Evolutionary conservation across 2,329 filamentous ascomycete genomes (phyloP).

Genomic region (Aurifilum marmelostoma): DNA sequence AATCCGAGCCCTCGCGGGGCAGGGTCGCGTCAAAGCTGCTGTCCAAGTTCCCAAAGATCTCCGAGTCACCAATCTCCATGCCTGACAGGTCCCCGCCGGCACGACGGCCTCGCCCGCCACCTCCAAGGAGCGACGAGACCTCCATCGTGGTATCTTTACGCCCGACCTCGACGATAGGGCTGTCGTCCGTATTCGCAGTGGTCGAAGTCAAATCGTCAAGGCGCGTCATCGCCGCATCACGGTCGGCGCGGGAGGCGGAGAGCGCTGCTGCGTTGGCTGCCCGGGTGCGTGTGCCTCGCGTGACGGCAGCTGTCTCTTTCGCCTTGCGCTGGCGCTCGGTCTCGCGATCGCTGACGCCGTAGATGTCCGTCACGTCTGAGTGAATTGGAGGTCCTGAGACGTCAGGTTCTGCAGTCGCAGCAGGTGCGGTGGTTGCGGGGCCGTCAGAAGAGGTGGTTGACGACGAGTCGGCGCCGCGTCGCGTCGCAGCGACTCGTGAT

Average conservation of each 20-base stretch:
- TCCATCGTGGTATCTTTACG: constrained; percentile 41
- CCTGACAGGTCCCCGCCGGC: constrained; percentile 46
- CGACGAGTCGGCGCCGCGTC: constrained; percentile 25
- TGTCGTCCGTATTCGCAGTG: constrained; percentile 25
- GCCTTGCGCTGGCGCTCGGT: constrained; percentile 26
- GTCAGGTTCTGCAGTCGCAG: neutral
- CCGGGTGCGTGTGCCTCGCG: constrained; percentile 18
- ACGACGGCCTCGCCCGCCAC: constrained; percentile 23
- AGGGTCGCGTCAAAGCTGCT: constrained; percentile 42
- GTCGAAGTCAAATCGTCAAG: constrained; percentile 41
- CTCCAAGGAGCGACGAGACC: constrained; percentile 29
- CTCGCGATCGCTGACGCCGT: constrained; percentile 42
- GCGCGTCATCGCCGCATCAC: constrained; percentile 43
- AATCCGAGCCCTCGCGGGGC: constrained; percentile 8
- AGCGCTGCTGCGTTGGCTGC: constrained; percentile 31
- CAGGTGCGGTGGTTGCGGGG: constrained; percentile 16
- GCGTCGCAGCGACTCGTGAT: constrained; percentile 37
- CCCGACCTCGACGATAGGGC: constrained; percentile 40
- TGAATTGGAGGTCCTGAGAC: constrained; percentile 25
- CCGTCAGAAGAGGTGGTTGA: constrained; percentile 31
- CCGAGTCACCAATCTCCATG: constrained; percentile 51
- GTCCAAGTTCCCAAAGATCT: constrained; percentile 49
- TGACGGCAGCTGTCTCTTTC: constrained; percentile 31
- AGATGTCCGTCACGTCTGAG: constrained; percentile 34
- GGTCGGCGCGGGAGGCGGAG: constrained; percentile 35